Base-by-base conservation (phyloP, 192 early-diverging fungal genomes). In the Backusella psychrophila region DNA sequence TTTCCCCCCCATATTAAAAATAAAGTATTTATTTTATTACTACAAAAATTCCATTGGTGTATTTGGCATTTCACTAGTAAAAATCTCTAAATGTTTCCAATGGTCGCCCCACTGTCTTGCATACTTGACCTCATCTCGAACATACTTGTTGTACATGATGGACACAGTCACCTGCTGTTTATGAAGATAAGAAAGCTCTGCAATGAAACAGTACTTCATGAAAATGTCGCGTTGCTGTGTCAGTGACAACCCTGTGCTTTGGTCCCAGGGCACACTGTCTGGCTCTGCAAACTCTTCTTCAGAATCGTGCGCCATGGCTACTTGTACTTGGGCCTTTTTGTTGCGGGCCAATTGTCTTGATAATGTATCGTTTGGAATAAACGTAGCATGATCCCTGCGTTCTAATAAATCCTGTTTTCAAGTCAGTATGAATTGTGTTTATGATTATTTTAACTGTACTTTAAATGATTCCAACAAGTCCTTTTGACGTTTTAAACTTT, bases 391-490 rank as follows among this genome's bases (percentile, higher is more conserved):
- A 69, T 92, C 87, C 42, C 83, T 82, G 34, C 91, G 78, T 26
- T 88, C 88, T n/a, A 90, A 52, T n/a, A 90, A 65, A 68, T 88
- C 88, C 79, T 78, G 52, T 46, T 36, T 49, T 6, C 2, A 1
- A 26, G 56, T 63, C 56, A 49, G 52, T 34, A 8, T 19, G 6
- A 6, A 15, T 26, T 21, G 12, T 11, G 39, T 36, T 4, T 15
- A 44, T 34, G 11, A 39, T 38, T 26, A 1, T 35, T 12, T n/a
- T 31, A 36, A 36, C 3, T 53, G 35, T 75, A 89, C 89, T 73
- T 83, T 84, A 63, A 87, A 83, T 21, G 90, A 86, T n/a, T 89
- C 83, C 39, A 93, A 78, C 2, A 92, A 72, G 70, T 92, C 91
- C 12, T 88, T 86, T 66, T 93, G 90, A 35, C 86, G 80, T 77